Percentiles rank a stretch among this genome's conserved stretches.
phyloP scores from a whole-genome alignment of 306 rosid genomes.

The Quercus ilex region DNA sequence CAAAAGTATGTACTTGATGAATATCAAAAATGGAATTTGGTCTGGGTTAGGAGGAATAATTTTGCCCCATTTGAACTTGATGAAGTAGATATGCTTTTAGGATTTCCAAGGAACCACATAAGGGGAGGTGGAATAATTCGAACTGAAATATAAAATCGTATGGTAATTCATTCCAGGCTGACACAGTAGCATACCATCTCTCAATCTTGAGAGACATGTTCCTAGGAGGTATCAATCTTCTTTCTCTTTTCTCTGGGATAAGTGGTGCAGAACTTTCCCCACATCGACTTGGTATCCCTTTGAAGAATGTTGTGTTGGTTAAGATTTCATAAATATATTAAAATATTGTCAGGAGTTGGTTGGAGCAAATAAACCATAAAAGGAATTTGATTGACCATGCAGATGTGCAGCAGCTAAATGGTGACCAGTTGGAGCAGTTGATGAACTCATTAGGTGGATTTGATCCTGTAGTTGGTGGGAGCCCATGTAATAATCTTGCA shows the following conservation, averaged over 20 bases:
- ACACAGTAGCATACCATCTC: constrained; percentile 87
- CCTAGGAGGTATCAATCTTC: constrained; percentile 77
- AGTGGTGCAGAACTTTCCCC: constrained; percentile 95
- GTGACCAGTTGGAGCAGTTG: constrained; percentile 41
- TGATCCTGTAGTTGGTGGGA: constrained; percentile 87
- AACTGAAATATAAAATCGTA: constrained; percentile 86
- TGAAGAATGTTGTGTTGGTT: constrained; percentile 72
- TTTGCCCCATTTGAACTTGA: constrained; percentile 88
- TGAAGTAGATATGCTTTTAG: constrained; percentile 78
- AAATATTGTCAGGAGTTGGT: constrained; percentile 79
- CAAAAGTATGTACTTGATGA: constrained; percentile 61
- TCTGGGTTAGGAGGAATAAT: constrained; percentile 95
- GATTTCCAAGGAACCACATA: constrained; percentile 91
- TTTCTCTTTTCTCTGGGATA: constrained; percentile 88
- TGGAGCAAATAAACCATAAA: constrained; percentile 91
- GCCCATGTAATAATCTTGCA: constrained; percentile 89
- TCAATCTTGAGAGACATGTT: constrained; percentile 71
- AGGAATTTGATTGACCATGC: constrained; percentile 58
- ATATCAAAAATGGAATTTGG: constrained; percentile 89
- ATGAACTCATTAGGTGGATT: constrained; percentile 65
- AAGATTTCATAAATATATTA: constrained; percentile 73
- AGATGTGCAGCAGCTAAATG: constrained; percentile 54
- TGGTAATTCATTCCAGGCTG: constrained; percentile 96
- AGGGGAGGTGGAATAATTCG: constrained; percentile 95
- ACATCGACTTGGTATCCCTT: constrained; percentile 72